These are phyloP conservation scores for Ziziphus jujuba DNA, from an alignment of 306 rosid species.

Conservation along the genomic window DNA sequence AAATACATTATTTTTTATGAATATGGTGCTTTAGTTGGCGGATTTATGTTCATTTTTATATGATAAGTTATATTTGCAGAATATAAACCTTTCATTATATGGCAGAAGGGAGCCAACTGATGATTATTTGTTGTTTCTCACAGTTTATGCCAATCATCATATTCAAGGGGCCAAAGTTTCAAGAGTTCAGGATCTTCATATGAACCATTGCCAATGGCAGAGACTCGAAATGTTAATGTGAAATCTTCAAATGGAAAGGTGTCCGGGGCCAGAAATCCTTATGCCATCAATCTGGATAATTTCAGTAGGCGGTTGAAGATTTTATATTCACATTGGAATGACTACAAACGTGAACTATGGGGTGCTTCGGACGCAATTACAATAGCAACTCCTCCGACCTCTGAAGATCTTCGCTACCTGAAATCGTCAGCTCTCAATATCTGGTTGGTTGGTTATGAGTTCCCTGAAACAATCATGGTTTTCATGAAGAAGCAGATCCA, in stretches of 20 bases:
- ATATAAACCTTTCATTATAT: slow-evolving; percentile 3
- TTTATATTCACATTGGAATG: slow-evolving; percentile 30
- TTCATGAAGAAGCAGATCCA: slow-evolving; percentile 38
- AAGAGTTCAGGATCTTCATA: not conserved
- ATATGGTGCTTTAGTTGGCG: too few species aligned
- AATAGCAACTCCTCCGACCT: slow-evolving; percentile 36
- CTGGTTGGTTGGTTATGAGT: slow-evolving; percentile 38
- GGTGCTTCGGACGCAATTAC: slow-evolving; percentile 28
- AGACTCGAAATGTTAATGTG: slow-evolving; percentile 20
- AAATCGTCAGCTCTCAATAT: slow-evolving; percentile 36
- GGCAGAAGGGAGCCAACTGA: slow-evolving; percentile 8
- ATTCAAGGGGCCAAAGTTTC: slow-evolving; percentile 13
- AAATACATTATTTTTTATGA: too few species aligned
- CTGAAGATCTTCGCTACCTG: slow-evolving; percentile 41
- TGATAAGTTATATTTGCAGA: too few species aligned
- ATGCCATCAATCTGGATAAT: slow-evolving; percentile 25
- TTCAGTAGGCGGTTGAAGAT: slow-evolving; percentile 29
- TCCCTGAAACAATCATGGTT: slow-evolving; percentile 39
- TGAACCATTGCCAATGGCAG: slow-evolving; percentile 24
- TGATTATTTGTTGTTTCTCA: slow-evolving; percentile 5
- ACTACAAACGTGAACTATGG: slow-evolving; percentile 19
- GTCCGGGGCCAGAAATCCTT: slow-evolving; percentile 19
- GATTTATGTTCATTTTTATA: too few species aligned
- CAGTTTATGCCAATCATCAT: slow-evolving; percentile 25
- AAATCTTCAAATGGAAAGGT: slow-evolving; percentile 28